Evolutionary conservation across 768 basidiomycete species (phyloP).

Genomic region (Suillus spraguei): DNA sequence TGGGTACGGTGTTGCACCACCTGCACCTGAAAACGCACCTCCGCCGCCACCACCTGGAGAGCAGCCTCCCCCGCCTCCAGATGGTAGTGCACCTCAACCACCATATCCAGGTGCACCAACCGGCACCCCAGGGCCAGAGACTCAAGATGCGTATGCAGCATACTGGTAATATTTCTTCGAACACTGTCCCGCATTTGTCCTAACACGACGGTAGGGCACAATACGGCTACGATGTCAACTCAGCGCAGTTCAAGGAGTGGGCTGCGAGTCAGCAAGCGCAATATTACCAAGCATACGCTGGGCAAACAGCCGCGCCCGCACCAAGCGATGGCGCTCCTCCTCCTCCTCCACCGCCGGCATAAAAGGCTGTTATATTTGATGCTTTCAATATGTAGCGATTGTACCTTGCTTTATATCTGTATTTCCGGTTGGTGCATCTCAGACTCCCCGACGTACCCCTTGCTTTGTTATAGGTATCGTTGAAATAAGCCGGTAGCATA

Average conservation of each 20-base stretch:
- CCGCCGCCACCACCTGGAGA: constrained; percentile 55
- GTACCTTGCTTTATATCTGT: constrained; percentile 36
- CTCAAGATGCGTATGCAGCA: constrained; percentile 53
- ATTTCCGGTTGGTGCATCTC: constrained; percentile 19
- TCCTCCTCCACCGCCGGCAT: constrained; percentile 30
- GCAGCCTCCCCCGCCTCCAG: constrained; percentile 57
- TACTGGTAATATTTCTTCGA: constrained; percentile 51
- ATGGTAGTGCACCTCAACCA: constrained; percentile 38
- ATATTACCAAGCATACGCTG: constrained; percentile 74
- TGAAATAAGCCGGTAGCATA: not conserved
- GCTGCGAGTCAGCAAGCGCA: constrained; percentile 64
- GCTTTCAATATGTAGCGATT: constrained; percentile 23
- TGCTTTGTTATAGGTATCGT: not conserved
- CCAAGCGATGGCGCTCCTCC: constrained; percentile 27
- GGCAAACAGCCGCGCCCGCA: constrained; percentile 39
- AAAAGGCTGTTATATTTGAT: constrained; percentile 11
- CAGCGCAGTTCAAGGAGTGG: constrained; percentile 82
- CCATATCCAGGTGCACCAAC: constrained; percentile 50
- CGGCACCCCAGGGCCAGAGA: constrained; percentile 21
- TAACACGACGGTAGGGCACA: constrained; percentile 57
- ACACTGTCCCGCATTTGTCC: constrained; percentile 2
- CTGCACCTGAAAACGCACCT: constrained; percentile 34
- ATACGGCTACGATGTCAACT: constrained; percentile 87
- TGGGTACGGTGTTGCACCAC: constrained; percentile 38
- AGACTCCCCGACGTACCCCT: not conserved